These are phyloP conservation scores for Choanephora cucurbitarum DNA, from an alignment of 371 early-diverging fungal species.

Conservation along the genomic window DNA sequence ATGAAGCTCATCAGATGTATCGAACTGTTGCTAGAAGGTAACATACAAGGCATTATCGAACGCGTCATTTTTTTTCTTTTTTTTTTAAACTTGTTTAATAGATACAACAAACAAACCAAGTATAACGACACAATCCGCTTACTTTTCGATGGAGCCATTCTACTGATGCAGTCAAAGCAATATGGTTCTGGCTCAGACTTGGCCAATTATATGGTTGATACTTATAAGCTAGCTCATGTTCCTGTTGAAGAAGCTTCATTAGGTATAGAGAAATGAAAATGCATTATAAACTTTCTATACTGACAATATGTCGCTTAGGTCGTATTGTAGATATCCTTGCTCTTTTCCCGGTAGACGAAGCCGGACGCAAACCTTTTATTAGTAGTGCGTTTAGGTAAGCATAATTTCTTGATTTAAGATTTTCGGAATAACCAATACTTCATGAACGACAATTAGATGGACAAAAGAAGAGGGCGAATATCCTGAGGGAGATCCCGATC, in stretches of 20 bases:
- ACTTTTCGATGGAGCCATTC: slow-evolving; percentile 74
- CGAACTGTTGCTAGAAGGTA: slow-evolving; percentile 88
- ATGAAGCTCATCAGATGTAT: slow-evolving; percentile 94
- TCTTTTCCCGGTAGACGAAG: slow-evolving; percentile 41
- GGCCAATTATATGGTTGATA: slow-evolving; percentile 76
- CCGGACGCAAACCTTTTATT: slow-evolving; percentile 48
- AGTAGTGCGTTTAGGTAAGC: slow-evolving; percentile 47
- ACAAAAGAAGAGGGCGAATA: slow-evolving; percentile 59
- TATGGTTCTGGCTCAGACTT: slow-evolving; percentile 86
- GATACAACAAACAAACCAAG: slow-evolving; percentile 85
- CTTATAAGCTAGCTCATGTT: slow-evolving; percentile 71
- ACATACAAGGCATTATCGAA: slow-evolving; percentile 1
- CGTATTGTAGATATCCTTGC: slow-evolving; percentile 61
- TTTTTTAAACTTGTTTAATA: slow-evolving; percentile 21
- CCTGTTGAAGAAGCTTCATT: slow-evolving; percentile 72
- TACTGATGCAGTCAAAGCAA: slow-evolving; percentile 80
- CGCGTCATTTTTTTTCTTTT: not conserved
- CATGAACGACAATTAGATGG: slow-evolving; percentile 57
- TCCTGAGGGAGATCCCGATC: slow-evolving; percentile 76
- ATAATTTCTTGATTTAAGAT: too few species aligned
- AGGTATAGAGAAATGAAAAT: slow-evolving; percentile 44
- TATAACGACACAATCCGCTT: slow-evolving; percentile 76
- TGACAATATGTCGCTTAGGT: slow-evolving; percentile 33
- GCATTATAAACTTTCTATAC: not conserved
- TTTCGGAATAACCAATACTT: not conserved